These are phyloP conservation scores for Cryptomeria japonica DNA, from an alignment of 75 land plant genomes.

Conservation along the genomic window DNA sequence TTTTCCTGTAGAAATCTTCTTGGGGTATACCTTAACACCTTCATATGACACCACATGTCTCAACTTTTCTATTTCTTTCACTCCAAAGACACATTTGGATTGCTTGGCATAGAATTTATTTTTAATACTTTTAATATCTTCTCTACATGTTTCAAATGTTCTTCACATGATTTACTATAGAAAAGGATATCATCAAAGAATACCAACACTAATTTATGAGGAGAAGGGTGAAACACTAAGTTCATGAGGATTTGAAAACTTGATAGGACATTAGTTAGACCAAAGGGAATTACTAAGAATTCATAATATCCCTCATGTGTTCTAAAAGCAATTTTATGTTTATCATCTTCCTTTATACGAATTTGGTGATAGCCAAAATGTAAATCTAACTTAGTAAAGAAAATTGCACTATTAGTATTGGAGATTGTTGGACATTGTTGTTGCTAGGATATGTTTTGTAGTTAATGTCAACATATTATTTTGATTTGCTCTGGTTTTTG, in stretches of 20 bases:
- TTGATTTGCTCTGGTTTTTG: no score
- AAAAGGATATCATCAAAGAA: constrained; percentile 5
- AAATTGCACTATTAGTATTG: not conserved
- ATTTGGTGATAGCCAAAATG: not conserved
- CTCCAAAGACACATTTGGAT: not conserved
- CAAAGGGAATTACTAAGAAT: constrained; percentile 8
- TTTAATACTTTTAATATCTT: not conserved
- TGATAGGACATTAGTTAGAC: not conserved
- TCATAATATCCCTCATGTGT: constrained; percentile 2
- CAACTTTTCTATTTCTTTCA: not conserved
- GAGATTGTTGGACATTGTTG: no score
- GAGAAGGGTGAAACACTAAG: not conserved
- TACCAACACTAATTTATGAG: not conserved
- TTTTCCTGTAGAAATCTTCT: not conserved
- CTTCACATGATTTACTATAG: not conserved
- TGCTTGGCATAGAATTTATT: not conserved
- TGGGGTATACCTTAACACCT: not conserved
- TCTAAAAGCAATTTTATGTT: not conserved
- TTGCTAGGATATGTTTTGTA: no score
- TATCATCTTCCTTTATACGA: not conserved
- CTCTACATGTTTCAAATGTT: not conserved
- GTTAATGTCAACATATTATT: no score
- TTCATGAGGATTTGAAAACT: constrained; percentile 8
- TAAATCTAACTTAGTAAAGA: constrained; percentile 8
- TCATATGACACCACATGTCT: not conserved